Percentiles rank a stretch among this genome's conserved stretches.
Evolutionary conservation across 129 eudicot genomes (phyloP).

Genomic region (Dittrichia graveolens): DNA sequence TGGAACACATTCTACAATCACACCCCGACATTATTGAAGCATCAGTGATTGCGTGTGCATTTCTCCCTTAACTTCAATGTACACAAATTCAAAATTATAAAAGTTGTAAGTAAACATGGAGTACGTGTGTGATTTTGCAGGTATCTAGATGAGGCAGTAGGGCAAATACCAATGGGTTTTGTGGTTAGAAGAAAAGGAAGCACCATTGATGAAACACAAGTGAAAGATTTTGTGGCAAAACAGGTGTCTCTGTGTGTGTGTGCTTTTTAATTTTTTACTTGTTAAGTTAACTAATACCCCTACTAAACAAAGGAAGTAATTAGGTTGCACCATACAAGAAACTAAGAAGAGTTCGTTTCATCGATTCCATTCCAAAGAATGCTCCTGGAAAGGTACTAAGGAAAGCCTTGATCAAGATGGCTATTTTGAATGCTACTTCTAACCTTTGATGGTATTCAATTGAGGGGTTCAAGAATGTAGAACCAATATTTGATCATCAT

Average conservation of each 20-base stretch:
- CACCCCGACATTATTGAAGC: slow-evolving; percentile 65
- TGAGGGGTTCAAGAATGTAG: too few relatives aligned
- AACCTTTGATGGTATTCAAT: slow-evolving; percentile 38
- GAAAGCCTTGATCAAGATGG: slow-evolving; percentile 53
- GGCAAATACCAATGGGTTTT: slow-evolving; percentile 69
- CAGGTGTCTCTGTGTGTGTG: slow-evolving; percentile 37
- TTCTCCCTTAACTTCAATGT: neutral
- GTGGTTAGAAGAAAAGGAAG: slow-evolving; percentile 62
- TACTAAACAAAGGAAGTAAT: neutral
- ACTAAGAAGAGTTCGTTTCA: slow-evolving; percentile 47
- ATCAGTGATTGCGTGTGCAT: slow-evolving; percentile 63
- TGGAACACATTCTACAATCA: slow-evolving; percentile 57
- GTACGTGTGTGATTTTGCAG: slow-evolving; percentile 40
- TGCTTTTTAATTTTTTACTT: neutral
- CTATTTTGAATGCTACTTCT: slow-evolving; percentile 38
- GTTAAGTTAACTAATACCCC: neutral
- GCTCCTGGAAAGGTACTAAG: slow-evolving; percentile 59
- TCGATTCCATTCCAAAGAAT: slow-evolving; percentile 50
- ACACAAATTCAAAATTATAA: neutral
- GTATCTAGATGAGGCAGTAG: slow-evolving; percentile 69
- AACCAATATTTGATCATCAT: too few relatives aligned
- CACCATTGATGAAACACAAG: slow-evolving; percentile 41
- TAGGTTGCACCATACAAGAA: slow-evolving; percentile 60
- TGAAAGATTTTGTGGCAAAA: slow-evolving; percentile 59
- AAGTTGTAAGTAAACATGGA: neutral